Evolutionary conservation across 306 rosid species (phyloP).

Genomic region (Phaseolus lunatus): DNA sequence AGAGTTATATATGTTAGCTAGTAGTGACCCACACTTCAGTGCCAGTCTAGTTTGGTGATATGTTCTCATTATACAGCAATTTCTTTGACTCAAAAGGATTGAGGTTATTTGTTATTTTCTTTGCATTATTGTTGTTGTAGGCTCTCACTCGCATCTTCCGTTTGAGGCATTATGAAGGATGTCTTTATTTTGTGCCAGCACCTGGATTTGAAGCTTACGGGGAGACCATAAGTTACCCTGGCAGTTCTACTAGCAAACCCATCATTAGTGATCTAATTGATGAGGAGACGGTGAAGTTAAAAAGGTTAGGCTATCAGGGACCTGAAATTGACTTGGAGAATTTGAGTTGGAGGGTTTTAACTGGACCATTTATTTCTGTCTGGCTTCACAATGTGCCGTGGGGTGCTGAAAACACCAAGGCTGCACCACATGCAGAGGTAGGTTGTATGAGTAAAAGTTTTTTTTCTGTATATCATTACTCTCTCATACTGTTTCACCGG

Average conservation of each 20-base stretch:
- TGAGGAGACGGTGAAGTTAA: conserved; percentile 50
- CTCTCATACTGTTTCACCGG: neutral
- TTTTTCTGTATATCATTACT: neutral
- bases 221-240: conserved; percentile 58
- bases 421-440: conserved; percentile 88
- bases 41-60: neutral
- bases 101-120: neutral
- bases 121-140: conserved; percentile 45
- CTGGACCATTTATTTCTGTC: conserved; percentile 77
- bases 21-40: neutral
- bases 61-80: conserved; percentile 1
- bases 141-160: conserved; percentile 68
- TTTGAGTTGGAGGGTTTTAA: conserved; percentile 67
- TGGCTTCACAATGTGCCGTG: conserved; percentile 91
- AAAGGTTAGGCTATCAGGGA: conserved; percentile 56
- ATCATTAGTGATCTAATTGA: conserved; percentile 35
- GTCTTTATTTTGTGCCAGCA: conserved; percentile 76
- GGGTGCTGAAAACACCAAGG: conserved; percentile 73
- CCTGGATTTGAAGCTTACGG: conserved; percentile 75
- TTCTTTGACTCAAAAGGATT: conserved; percentile 15
- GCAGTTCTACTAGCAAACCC: conserved; percentile 40
- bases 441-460: conserved; percentile 28
- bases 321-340: conserved; percentile 57
- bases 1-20: neutral
- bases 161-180: conserved; percentile 69